Evolutionary conservation across 2,329 filamentous ascomycete genomes (phyloP), one percentile per base, ranked within the genome.

Genomic region (Colletotrichum tamarilloi): DNA sequence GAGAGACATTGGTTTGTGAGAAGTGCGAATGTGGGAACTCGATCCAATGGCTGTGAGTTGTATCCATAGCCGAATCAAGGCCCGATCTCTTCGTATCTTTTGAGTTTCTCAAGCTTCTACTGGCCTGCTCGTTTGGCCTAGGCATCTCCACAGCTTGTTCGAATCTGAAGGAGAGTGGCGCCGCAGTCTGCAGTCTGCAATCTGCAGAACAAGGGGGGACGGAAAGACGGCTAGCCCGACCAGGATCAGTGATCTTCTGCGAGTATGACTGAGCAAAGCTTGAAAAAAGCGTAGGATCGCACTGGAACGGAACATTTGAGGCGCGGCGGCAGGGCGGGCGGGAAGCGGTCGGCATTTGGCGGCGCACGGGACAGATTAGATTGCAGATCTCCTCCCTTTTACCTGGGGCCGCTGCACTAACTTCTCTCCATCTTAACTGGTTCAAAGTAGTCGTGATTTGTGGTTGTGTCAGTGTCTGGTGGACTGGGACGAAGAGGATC

Each of bases 331-430:
- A 65, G 9, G 16, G 49, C 62, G 62, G 49, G 30, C 46, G 35
- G 66, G 55, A 71, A 64, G 55, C 56, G 24, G 69, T 38, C 65
- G 65, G 58, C 19, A 68, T 11, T 63, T 59, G 38, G n/a, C 28
- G 16, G 22, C 16, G 24, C 22, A 32, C 26, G 55, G 28, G 30
- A 8, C 63, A 59, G 53, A 59, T 59, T 32, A 49, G 38, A 64
- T 59, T 57, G 65, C 53, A 69, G 58, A 69, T 72, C 59, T 28
- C n/a, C 30, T 38, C n/a, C 32, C 9, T 22, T 35, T 38, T 22
- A 42, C 16, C 19, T 42, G 16, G 62, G 22, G 38, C 38, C 55
- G 26, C 26, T 12, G 28, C 26, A 11, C n/a, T 16, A 24, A 30
- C 16, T 42, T 42, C 38, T 42, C 38, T 19, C 38, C 38, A 19